These are phyloP conservation scores for Peronospora destructor DNA, from an alignment of 352 stramenopile genomes.

Conservation along the genomic window DNA sequence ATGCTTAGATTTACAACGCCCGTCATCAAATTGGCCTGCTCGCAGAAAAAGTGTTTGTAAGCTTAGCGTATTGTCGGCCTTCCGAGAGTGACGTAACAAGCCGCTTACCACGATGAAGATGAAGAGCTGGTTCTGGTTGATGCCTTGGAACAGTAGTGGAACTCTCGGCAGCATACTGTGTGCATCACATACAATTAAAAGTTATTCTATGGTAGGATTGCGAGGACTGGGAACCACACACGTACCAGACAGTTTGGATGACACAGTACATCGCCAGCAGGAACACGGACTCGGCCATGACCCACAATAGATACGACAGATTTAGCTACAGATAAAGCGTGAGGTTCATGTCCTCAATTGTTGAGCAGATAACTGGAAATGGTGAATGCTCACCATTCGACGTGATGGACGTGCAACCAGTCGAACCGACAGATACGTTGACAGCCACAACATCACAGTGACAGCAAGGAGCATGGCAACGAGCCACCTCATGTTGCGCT, in stretches of 20 bases:
- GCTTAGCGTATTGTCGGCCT: background rate
- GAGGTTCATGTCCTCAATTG: background rate
- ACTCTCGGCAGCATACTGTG: constrained; percentile 55
- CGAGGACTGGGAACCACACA: background rate
- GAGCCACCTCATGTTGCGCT: constrained; percentile 65
- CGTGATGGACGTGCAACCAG: constrained; percentile 58
- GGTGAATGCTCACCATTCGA: constrained; percentile 45
- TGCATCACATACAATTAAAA: background rate
- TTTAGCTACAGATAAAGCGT: constrained; percentile 47
- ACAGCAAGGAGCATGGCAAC: constrained; percentile 36
- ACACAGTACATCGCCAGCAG: constrained; percentile 49
- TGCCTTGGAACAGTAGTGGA: constrained; percentile 59
- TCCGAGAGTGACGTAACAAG: background rate
- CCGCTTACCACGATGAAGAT: constrained; percentile 64
- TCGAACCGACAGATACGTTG: constrained; percentile 49
- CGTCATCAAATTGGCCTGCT: constrained; percentile 73
- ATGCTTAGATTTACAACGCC: constrained; percentile 74
- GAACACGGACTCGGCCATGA: constrained; percentile 55
- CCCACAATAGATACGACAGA: constrained; percentile 72
- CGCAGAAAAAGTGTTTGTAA: background rate
- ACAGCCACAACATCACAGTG: constrained; percentile 36
- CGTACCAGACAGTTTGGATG: constrained; percentile 61
- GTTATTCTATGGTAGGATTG: background rate
- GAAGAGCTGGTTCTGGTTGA: constrained; percentile 82
- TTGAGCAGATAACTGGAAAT: background rate